These are phyloP conservation scores for Sungouiella thailandica DNA, from an alignment of 805 yeast species.

Conservation along the genomic window DNA sequence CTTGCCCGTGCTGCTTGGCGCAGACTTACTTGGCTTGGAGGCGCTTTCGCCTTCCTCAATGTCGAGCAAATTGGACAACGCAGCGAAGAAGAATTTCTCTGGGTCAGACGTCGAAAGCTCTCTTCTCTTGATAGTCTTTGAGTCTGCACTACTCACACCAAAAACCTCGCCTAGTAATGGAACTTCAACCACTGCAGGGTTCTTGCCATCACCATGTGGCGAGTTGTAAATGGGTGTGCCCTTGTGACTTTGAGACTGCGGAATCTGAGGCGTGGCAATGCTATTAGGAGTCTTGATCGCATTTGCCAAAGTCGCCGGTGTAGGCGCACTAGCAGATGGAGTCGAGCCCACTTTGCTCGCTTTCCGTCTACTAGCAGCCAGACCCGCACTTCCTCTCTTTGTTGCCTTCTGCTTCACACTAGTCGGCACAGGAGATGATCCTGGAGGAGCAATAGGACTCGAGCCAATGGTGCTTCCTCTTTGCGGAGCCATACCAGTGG, in stretches of 20 bases:
- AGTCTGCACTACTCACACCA: slow-evolving; percentile 29
- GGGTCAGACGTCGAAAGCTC: slow-evolving; percentile 45
- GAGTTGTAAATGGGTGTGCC: slow-evolving; percentile 39
- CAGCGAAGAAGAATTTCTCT: slow-evolving; percentile 44
- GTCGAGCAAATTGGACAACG: slow-evolving; percentile 47
- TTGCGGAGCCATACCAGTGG: background rate
- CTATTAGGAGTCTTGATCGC: slow-evolving; percentile 42
- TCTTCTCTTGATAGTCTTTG: slow-evolving; percentile 40
- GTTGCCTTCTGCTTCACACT: slow-evolving; percentile 11
- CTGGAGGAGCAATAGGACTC: slow-evolving; percentile 11
- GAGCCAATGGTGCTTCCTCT: slow-evolving; percentile 4
- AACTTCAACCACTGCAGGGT: slow-evolving; percentile 2
- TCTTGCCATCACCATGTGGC: slow-evolving; percentile 16
- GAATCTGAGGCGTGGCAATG: slow-evolving; percentile 38
- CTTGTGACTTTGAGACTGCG: slow-evolving; percentile 31
- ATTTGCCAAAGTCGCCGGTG: slow-evolving; percentile 35
- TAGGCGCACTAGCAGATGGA: slow-evolving; percentile 31
- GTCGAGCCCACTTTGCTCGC: slow-evolving; percentile 22
- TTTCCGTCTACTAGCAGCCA: slow-evolving; percentile 6
- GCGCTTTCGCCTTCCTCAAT: slow-evolving; percentile 28
- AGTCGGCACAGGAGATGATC: slow-evolving; percentile 6
- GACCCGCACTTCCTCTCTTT: slow-evolving; percentile 18
- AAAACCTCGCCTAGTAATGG: slow-evolving; percentile 18
- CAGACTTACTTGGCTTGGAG: background rate
- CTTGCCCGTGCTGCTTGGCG: slow-evolving; percentile 5